A percentile compares a stretch with the other conserved stretches of the same genome.
Conservation (phyloP, 2,329 filamentous ascomycete genomes). For the Fusarium tuaranense region DNA sequence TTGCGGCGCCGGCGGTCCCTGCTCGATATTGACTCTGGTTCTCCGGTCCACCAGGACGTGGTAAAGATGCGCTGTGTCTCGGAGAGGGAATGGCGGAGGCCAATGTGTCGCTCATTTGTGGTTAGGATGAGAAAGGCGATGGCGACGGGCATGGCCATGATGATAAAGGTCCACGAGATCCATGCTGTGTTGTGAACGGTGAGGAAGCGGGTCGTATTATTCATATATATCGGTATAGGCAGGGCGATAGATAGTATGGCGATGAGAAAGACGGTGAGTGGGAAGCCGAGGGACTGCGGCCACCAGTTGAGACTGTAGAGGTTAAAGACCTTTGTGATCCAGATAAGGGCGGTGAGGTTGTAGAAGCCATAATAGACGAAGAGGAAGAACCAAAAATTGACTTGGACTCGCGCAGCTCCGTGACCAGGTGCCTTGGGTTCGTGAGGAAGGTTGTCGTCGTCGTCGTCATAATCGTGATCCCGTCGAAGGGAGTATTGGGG, state of each 20-base stretch:
- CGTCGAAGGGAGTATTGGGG: slow-evolving; percentile 69
- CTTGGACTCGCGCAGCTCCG: slow-evolving; percentile 71
- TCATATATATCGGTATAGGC: slow-evolving; percentile 71
- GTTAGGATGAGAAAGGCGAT: slow-evolving; percentile 74
- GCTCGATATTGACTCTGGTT: slow-evolving; percentile 60
- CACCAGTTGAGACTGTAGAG: slow-evolving; percentile 79
- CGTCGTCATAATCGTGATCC: slow-evolving; percentile 58
- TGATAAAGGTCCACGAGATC: slow-evolving; percentile 77
- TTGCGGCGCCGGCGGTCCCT: slow-evolving; percentile 57
- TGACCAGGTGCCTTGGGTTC: slow-evolving; percentile 67
- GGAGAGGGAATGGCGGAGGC: slow-evolving; percentile 69
- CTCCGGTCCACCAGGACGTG: slow-evolving; percentile 73
- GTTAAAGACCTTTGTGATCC: slow-evolving; percentile 80
- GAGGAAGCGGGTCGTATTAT: slow-evolving; percentile 64
- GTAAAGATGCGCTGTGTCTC: slow-evolving; percentile 77
- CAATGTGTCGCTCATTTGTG: slow-evolving; percentile 72
- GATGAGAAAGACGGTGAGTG: slow-evolving; percentile 71
- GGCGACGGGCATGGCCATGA: slow-evolving; percentile 76
- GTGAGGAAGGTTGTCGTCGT: slow-evolving; percentile 46
- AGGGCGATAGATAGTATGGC: slow-evolving; percentile 69
- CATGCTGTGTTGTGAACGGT: slow-evolving; percentile 74
- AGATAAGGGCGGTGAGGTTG: slow-evolving; percentile 74
- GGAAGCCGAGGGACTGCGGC: slow-evolving; percentile 73
- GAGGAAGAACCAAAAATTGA: slow-evolving; percentile 80
- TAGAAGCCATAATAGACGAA: slow-evolving; percentile 78